These are phyloP conservation scores for Clavariopsis aquatica DNA, from an alignment of 495 filamentous ascomycete genomes.

Conservation along the genomic window DNA sequence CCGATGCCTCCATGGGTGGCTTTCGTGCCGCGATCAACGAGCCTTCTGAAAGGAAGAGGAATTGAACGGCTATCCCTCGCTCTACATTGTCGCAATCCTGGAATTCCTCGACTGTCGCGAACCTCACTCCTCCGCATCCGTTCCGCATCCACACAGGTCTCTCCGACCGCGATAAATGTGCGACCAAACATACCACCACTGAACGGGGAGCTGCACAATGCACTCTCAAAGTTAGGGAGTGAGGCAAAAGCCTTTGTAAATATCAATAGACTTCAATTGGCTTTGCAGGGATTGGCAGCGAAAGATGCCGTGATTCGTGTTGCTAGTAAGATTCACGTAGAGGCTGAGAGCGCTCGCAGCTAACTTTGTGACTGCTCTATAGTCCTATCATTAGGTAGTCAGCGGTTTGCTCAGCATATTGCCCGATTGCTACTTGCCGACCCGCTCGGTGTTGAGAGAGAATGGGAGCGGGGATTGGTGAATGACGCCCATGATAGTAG, in stretches of 20 bases:
- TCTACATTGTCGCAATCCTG: constrained; percentile 2
- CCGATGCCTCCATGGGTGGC: constrained; percentile 39
- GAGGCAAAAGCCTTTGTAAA: constrained; percentile 67
- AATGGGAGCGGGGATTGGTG: constrained; percentile 72
- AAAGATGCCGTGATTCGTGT: constrained; percentile 67
- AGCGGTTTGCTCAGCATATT: constrained; percentile 58
- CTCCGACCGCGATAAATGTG: constrained; percentile 44
- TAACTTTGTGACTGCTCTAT: constrained; percentile 36
- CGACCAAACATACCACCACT: constrained; percentile 39
- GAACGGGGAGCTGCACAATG: constrained; percentile 58
- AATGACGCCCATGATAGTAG: constrained; percentile 48
- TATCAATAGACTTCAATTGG: constrained; percentile 75
- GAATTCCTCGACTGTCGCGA: not conserved
- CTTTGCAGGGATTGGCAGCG: constrained; percentile 72
- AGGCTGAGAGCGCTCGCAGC: not conserved
- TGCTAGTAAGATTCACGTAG: constrained; percentile 47
- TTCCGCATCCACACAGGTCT: constrained; percentile 42
- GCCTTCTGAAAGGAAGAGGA: constrained; percentile 12
- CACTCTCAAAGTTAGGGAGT: constrained; percentile 62
- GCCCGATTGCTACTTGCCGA: constrained; percentile 75
- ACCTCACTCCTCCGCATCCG: constrained; percentile 41
- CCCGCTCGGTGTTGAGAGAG: constrained; percentile 62
- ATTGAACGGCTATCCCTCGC: not conserved
- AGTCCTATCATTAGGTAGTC: constrained; percentile 58
- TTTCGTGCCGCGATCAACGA: constrained; percentile 27